Base-by-base conservation (phyloP, 495 filamentous ascomycete genomes). In the Jackrogersella multiformis region DNA sequence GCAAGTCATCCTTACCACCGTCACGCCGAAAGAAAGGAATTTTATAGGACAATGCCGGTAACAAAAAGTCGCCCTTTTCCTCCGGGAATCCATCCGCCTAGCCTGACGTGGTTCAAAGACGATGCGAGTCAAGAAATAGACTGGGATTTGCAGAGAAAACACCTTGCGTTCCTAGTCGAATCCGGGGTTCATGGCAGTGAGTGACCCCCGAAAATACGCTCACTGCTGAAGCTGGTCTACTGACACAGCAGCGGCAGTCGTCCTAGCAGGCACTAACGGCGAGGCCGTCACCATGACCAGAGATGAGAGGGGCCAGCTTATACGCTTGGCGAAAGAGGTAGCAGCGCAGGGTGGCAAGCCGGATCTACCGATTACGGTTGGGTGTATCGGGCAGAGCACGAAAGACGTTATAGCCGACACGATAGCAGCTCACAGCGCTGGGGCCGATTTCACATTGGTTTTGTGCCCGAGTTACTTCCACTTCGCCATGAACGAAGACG, bases 101-200 rank as follows among this genome's bases (percentile, higher is more conserved):
- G 26, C 26, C 45, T 49, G 24, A 49, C 45, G 45, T 49, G 26
- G 45, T 49, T 32, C 13, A 49, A 32, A 18, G 26, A 49, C 15
- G 45, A 49, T 32, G 45, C 45, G n/a, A n/a, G 42, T 20, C 45
- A 49, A 20, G 45, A 49, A n/a, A 7, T 32, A 10, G 45, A 49
- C 15, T 32, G 45, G 45, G 45, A 49, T 49, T 49, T 49, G 26
- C 45, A 49, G 45, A 32, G 45, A 18, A 49, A 49, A 18, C 26
- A 32, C 12, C 23, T 49, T 0, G 30, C 15, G 26, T 32, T 32
- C 26, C 45, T 49, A n/a, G 45, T 49, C 13, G 26, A 49, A 32
- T 49, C 45, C 6, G 26, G 45, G 6, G 45, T 49, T 18, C 45
- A 49, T 32, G 45, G 45, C 15, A 1, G 45, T 28, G 18, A 8